phyloP scores from a whole-genome alignment of 805 yeast genomes.

The Hanseniaspora mollemarum region DNA sequence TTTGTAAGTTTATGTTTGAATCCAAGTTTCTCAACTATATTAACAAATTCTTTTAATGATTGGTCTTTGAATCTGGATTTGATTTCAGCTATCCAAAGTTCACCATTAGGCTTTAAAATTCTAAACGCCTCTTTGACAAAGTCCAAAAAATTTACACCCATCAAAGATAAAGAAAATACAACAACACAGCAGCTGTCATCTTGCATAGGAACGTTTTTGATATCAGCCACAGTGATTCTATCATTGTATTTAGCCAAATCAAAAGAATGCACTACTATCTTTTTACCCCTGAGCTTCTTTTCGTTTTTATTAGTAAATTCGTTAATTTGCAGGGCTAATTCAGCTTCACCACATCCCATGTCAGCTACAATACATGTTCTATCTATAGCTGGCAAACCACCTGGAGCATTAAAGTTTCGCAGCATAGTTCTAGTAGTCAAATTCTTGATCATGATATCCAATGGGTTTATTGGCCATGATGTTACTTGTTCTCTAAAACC shows the following conservation, averaged over 20 bases:
- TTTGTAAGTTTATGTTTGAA: conserved; percentile 84
- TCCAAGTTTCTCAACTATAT: conserved; percentile 64
- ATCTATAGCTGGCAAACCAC: conserved; percentile 72
- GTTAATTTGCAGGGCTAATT: conserved; percentile 56
- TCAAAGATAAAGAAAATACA: conserved; percentile 84
- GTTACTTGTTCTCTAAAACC: conserved; percentile 94
- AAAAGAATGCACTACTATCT: conserved; percentile 68
- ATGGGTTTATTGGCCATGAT: conserved; percentile 98
- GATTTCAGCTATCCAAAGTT: conserved; percentile 94
- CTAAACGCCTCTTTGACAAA: conserved; percentile 84
- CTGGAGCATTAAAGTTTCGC: conserved; percentile 83
- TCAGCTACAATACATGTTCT: conserved; percentile 71
- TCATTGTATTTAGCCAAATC: conserved; percentile 84
- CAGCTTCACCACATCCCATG: conserved; percentile 99
- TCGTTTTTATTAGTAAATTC: conserved; percentile 35
- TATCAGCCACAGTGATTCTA: conserved; percentile 92
- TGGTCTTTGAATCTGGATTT: conserved; percentile 77
- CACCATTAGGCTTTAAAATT: conserved; percentile 79
- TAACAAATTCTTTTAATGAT: conserved; percentile 69
- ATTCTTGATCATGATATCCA: conserved; percentile 72
- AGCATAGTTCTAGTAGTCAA: conserved; percentile 43
- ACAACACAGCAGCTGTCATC: conserved; percentile 75
- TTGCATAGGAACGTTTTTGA: conserved; percentile 72
- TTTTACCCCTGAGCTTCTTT: conserved; percentile 30
- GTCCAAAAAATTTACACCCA: conserved; percentile 95